phyloP scores from a whole-genome alignment of 2,329 filamentous ascomycete genomes.

The Samsoniella hepiali region DNA sequence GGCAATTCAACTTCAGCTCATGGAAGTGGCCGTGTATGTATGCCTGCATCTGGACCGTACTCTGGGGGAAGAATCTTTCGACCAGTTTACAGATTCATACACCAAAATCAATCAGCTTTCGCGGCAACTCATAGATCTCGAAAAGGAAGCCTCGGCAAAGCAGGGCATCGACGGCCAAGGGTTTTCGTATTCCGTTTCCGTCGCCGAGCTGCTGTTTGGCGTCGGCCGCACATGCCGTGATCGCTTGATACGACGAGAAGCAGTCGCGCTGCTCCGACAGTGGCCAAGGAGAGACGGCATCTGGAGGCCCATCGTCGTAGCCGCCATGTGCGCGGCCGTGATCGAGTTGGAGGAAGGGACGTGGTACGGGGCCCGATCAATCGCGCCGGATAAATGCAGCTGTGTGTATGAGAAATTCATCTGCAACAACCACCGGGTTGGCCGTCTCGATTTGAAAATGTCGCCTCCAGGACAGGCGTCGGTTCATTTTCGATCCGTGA shows the following conservation, averaged over 20 bases:
- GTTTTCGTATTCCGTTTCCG: slow-evolving; percentile 11
- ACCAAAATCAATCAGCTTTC: background rate
- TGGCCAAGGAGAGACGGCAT: slow-evolving; percentile 12
- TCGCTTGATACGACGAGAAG: slow-evolving; percentile 4
- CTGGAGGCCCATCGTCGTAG: slow-evolving; percentile 8
- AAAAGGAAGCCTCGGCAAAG: slow-evolving; percentile 2
- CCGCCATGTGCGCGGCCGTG: slow-evolving; percentile 12
- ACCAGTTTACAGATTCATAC: background rate
- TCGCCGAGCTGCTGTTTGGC: slow-evolving; percentile 11
- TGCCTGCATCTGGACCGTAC: slow-evolving; percentile 6
- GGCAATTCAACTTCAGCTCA: slow-evolving; percentile 6
- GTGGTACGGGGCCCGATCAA: slow-evolving; percentile 3
- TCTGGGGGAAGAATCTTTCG: slow-evolving; percentile 6
- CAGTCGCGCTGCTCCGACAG: slow-evolving; percentile 8
- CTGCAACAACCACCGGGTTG: slow-evolving; percentile 13
- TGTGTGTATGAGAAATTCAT: slow-evolving; percentile 8
- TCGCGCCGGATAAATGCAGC: slow-evolving; percentile 3
- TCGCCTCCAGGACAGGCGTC: background rate
- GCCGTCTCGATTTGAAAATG: slow-evolving; percentile 11
- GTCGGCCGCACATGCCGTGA: slow-evolving; percentile 11
- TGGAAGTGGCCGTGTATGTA: slow-evolving; percentile 10
- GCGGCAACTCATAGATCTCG: slow-evolving; percentile 9
- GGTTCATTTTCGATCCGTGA: slow-evolving; percentile 11
- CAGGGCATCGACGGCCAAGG: slow-evolving; percentile 14
- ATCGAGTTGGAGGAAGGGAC: slow-evolving; percentile 9